Conservation (phyloP, 768 basidiomycete species). For the Mycena epipterygia region DNA sequence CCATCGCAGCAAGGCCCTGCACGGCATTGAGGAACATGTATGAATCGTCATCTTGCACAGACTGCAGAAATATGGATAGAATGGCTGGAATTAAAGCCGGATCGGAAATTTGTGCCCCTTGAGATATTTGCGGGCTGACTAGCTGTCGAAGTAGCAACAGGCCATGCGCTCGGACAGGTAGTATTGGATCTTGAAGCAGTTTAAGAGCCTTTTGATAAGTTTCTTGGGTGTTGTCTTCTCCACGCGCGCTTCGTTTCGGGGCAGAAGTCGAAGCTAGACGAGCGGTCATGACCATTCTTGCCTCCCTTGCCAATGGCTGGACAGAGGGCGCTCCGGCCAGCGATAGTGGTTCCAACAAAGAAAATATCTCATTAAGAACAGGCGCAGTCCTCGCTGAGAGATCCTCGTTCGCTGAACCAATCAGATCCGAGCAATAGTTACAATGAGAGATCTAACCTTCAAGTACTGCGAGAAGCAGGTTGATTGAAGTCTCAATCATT, state of each 20-base stretch:
- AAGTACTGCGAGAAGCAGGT: constrained; percentile 84
- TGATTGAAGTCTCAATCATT: constrained; percentile 83
- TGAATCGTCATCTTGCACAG: constrained; percentile 93
- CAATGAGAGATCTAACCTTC: constrained; percentile 69
- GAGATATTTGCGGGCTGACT: constrained; percentile 58
- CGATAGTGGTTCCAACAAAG: constrained; percentile 70
- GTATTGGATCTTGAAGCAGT: constrained; percentile 89
- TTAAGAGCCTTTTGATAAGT: constrained; percentile 90
- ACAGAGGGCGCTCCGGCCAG: constrained; percentile 61
- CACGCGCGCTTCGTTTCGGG: constrained; percentile 38
- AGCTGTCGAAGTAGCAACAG: constrained; percentile 86
- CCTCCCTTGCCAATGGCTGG: constrained; percentile 78
- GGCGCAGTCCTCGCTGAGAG: constrained; percentile 73
- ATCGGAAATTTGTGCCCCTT: constrained; percentile 50
- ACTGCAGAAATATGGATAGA: constrained; percentile 87
- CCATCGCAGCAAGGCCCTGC: constrained; percentile 90
- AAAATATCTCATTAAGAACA: constrained; percentile 78
- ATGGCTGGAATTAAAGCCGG: constrained; percentile 84
- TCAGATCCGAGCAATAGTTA: background rate
- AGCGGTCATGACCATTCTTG: constrained; percentile 86
- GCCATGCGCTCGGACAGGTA: constrained; percentile 96
- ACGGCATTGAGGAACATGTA: constrained; percentile 95
- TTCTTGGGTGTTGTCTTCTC: constrained; percentile 65
- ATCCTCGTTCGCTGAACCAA: constrained; percentile 63
- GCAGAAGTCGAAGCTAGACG: constrained; percentile 76